Evolutionary conservation across 2,329 filamentous ascomycete genomes (phyloP), one percentile per base, ranked within the genome.

Genomic region (Botrytis galanthina): DNA sequence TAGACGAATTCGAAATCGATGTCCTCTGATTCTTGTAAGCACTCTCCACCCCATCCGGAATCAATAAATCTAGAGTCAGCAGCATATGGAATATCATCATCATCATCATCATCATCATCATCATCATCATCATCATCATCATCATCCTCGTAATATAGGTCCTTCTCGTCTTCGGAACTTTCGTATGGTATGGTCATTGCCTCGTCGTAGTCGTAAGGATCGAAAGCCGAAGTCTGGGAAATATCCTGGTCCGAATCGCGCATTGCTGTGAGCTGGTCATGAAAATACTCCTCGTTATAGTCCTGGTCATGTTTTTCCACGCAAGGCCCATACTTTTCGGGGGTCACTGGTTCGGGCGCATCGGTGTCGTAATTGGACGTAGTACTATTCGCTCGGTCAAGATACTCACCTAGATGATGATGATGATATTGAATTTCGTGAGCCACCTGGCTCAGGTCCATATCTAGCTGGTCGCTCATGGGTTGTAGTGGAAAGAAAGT

Each of bases 1-100:
- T 99, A 99, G 75, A 99, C 96, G 84, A 98, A 98, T 82, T 98
- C 95, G 86, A 99, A 98, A 87, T 99, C 96, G 84, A 99, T 99
- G 81, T 99, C 96, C 89, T 99, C 96, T 98, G 86, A 83, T 83
- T 91, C 87, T 87, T 89, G 92, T 97, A 94, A 97, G 94, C 91
- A 92, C 86, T 93, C 89, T 84, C 88, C 88, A 82, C 87, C 90
- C 91, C 91, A 95, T 74, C 90, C 91, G 78, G 88, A 90, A 82
- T 93, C 90, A 86, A 92, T 83, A 83, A 89, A 92, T 83, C 86
- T 86, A 74, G 87, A 81, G 80, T 92, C 86, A 82, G 86, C 82
- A 83, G 80, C 79, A 75, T 77, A 80, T 76, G 78, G 84, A 83
- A 82, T 86, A 83, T 80, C 83, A 86, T 86, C 86, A 82, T 89